A percentile compares a stretch with the other conserved stretches of the same genome.
Evolutionary conservation across 169 alveolate species (phyloP).

Genomic region (Cyclospora cayetanensis): DNA sequence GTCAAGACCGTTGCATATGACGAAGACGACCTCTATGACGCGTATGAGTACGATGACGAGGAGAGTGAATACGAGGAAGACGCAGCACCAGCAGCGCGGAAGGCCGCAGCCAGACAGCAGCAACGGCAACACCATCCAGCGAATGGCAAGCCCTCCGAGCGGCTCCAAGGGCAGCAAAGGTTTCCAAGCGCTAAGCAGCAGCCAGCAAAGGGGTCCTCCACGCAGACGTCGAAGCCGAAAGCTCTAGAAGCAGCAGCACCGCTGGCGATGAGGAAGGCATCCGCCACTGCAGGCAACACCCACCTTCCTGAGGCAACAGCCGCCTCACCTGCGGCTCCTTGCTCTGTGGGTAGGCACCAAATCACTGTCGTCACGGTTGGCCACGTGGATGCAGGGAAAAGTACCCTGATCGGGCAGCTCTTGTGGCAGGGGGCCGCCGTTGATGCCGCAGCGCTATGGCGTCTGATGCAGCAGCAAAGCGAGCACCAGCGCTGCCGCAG

Average conservation of each 20-base stretch:
- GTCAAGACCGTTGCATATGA: constrained; percentile 59
- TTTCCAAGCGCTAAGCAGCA: background rate
- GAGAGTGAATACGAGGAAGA: background rate
- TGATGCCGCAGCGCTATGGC: constrained; percentile 84
- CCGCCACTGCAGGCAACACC: background rate
- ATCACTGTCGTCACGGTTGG: constrained; percentile 92
- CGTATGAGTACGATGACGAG: constrained; percentile 7
- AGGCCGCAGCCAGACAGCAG: background rate
- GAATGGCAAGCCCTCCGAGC: background rate
- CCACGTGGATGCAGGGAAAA: constrained; percentile 96
- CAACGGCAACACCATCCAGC: background rate
- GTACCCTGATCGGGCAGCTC: constrained; percentile 94
- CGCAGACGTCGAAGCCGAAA: background rate
- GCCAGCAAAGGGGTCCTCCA: background rate
- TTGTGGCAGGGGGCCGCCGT: constrained; percentile 87
- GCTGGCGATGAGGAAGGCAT: background rate
- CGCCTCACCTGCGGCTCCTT: background rate
- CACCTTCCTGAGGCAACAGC: background rate
- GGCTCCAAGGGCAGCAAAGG: background rate
- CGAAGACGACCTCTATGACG: constrained; percentile 46
- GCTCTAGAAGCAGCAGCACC: background rate
- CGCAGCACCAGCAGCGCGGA: background rate
- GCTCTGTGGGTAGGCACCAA: constrained; percentile 54
- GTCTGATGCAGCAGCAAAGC: constrained; percentile 80
- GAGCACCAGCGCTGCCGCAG: constrained; percentile 68